phyloP scores from a whole-genome alignment of 1,284 basidiomycete genomes.

The Ceratobasidium sp. region DNA sequence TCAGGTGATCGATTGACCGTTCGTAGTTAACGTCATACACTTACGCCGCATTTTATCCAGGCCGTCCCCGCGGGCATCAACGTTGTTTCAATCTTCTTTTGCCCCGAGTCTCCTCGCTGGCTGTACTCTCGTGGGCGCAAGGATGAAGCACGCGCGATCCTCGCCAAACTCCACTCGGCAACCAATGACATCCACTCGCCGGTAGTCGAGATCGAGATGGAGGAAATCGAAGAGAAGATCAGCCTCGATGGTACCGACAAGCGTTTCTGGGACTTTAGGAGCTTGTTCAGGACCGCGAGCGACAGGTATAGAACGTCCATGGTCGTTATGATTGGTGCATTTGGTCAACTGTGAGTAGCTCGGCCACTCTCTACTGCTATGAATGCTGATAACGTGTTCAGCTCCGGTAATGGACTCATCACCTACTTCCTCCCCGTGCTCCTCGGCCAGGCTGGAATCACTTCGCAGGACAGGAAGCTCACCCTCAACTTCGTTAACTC shows the following conservation, averaged over 20 bases:
- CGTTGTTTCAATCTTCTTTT: conserved; percentile 57
- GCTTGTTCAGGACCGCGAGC: conserved; percentile 56
- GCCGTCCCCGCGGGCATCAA: conserved; percentile 58
- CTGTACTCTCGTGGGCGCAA: conserved; percentile 57
- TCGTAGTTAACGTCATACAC: neutral
- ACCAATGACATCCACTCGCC: conserved; percentile 59
- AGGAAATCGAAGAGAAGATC: conserved; percentile 62
- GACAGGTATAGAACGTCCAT: conserved; percentile 60
- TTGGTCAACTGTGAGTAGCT: conserved; percentile 54
- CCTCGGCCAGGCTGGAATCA: conserved; percentile 58
- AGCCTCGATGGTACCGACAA: conserved; percentile 53
- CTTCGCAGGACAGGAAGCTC: conserved; percentile 55
- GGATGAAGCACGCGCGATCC: conserved; percentile 55
- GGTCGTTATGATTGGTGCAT: conserved; percentile 61
- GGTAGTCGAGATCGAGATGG: conserved; percentile 60
- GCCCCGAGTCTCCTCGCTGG: conserved; percentile 65
- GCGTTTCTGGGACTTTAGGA: conserved; percentile 63
- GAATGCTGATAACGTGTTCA: neutral
- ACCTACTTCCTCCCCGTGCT: conserved; percentile 61
- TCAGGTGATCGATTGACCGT: conserved; percentile 51
- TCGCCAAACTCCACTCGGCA: conserved; percentile 59
- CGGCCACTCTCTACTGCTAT: conserved; percentile 48
- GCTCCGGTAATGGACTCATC: conserved; percentile 46
- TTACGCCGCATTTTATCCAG: conserved; percentile 46
- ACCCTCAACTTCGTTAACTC: conserved; percentile 61